Evolutionary conservation across 148 eudicot species (phyloP).

Genomic region (Nepenthes mirabilis): DNA sequence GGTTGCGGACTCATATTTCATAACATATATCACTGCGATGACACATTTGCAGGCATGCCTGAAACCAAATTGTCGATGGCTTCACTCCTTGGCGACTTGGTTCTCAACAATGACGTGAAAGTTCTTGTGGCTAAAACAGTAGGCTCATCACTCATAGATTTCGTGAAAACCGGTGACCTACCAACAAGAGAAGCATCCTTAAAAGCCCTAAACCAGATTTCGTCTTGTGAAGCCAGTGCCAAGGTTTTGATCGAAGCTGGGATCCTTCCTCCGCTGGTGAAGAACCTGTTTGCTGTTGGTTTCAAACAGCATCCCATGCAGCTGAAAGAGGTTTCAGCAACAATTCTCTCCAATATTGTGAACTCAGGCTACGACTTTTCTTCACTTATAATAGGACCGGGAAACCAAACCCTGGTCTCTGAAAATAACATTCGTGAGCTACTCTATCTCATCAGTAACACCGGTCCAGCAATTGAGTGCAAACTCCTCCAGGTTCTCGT

Average conservation of each 20-base stretch:
- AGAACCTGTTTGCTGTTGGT: conserved; percentile 58
- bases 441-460: conserved; percentile 76
- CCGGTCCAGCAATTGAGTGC: conserved; percentile 85
- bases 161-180: conserved; percentile 48
- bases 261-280: conserved; percentile 73
- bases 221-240: conserved; percentile 64
- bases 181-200: conserved; percentile 65
- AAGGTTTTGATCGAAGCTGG: conserved; percentile 66
- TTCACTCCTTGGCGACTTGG: conserved; percentile 70
- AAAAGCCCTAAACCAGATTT: conserved; percentile 75
- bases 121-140: conserved; percentile 55
- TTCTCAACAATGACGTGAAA: conserved; percentile 72
- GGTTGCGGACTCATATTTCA: too few relatives aligned
- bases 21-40: not conserved
- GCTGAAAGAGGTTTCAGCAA: conserved; percentile 80
- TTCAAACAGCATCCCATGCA: conserved; percentile 53
- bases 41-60: conserved; percentile 45
- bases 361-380: conserved; percentile 63
- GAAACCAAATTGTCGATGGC: conserved; percentile 85
- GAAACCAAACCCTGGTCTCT: conserved; percentile 58
- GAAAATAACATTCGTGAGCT: conserved; percentile 56
- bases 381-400: conserved; percentile 55
- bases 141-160: conserved; percentile 57
- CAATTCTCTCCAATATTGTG: conserved; percentile 69
- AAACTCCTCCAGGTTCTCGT: conserved; percentile 86